Conservation (phyloP, 306 rosid species). For the Echinosophora koreensis region DNA sequence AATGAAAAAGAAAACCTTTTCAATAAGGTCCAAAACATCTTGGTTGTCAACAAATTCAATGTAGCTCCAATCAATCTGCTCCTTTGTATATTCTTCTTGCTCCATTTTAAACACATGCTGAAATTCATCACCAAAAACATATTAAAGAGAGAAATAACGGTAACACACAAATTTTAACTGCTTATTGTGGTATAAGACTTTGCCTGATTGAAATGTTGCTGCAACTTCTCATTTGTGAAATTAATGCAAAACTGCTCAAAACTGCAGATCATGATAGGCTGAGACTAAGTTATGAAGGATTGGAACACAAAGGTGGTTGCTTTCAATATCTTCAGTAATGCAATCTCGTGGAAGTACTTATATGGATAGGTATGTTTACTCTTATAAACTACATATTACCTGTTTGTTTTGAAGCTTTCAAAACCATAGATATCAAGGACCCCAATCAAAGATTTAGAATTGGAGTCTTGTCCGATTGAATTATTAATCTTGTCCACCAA, state of each 20-base stretch:
- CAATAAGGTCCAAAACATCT: conserved; percentile 97
- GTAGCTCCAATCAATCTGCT: conserved; percentile 96
- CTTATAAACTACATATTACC: conserved; percentile 64
- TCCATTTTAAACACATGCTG: conserved; percentile 99
- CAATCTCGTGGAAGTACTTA: conserved; percentile 22
- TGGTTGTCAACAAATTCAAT: conserved; percentile 98
- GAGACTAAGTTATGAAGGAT: conserved; percentile 63
- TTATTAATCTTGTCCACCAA: conserved; percentile 93
- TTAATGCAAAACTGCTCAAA: conserved; percentile 99
- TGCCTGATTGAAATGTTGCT: conserved; percentile 99
- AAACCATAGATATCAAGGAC: conserved; percentile 99
- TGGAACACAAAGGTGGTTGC: conserved; percentile 49
- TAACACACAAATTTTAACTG: conserved; percentile 37
- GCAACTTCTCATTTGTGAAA: conserved; percentile 97
- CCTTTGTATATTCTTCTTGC: conserved; percentile 99
- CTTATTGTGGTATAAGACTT: conserved; percentile 46
- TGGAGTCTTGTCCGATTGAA: conserved; percentile 94
- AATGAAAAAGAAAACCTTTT: conserved; percentile 67
- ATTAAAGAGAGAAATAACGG: conserved; percentile 40
- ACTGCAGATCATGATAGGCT: conserved; percentile 73
- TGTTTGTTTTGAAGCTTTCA: conserved; percentile 95
- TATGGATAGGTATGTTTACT: conserved; percentile 29
- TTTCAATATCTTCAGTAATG: conserved; percentile 48
- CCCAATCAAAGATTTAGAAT: conserved; percentile 87
- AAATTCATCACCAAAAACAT: conserved; percentile 49